These are phyloP conservation scores for Torulaspora globosa DNA, from an alignment of 1,139 yeast genomes.

Conservation along the genomic window DNA sequence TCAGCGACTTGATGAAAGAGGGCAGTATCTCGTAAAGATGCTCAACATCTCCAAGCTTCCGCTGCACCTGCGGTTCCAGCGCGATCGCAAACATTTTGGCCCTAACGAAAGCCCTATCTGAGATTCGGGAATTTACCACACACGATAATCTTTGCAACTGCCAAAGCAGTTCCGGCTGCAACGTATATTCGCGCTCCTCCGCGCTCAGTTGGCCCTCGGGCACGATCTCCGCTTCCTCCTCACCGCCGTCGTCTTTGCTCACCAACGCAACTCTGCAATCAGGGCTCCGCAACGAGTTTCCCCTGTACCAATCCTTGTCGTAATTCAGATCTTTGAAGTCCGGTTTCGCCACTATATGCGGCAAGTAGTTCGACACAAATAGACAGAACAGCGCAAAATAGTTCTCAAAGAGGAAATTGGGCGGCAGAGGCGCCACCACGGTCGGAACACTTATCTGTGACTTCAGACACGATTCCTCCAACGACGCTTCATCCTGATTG, in stretches of 20 bases:
- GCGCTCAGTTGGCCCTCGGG: slow-evolving; percentile 2
- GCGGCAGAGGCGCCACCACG: slow-evolving; percentile 26
- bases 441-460: slow-evolving; percentile 23
- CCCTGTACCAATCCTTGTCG: slow-evolving; percentile 28
- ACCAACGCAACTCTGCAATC: slow-evolving; percentile 1
- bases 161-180: slow-evolving; percentile 28
- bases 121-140: slow-evolving; percentile 19
- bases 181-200: slow-evolving; percentile 8
- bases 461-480: slow-evolving; percentile 11
- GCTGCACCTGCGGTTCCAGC: slow-evolving; percentile 21
- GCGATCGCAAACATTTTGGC: slow-evolving; percentile 23
- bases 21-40: slow-evolving; percentile 33
- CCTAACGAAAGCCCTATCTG: slow-evolving; percentile 27
- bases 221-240: slow-evolving; percentile 13
- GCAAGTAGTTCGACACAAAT: slow-evolving; percentile 25
- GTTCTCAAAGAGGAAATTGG: slow-evolving; percentile 26
- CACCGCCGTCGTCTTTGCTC: not conserved
- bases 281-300: slow-evolving; percentile 2
- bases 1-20: slow-evolving; percentile 28
- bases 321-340: slow-evolving; percentile 28
- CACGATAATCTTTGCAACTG: slow-evolving; percentile 30
- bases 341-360: slow-evolving; percentile 20
- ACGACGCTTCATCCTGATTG: slow-evolving; percentile 1
- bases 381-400: slow-evolving; percentile 31
- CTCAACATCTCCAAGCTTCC: slow-evolving; percentile 22